Evolutionary conservation across 495 filamentous ascomycete species (phyloP).

Genomic region (Trichoderma parareesei): DNA sequence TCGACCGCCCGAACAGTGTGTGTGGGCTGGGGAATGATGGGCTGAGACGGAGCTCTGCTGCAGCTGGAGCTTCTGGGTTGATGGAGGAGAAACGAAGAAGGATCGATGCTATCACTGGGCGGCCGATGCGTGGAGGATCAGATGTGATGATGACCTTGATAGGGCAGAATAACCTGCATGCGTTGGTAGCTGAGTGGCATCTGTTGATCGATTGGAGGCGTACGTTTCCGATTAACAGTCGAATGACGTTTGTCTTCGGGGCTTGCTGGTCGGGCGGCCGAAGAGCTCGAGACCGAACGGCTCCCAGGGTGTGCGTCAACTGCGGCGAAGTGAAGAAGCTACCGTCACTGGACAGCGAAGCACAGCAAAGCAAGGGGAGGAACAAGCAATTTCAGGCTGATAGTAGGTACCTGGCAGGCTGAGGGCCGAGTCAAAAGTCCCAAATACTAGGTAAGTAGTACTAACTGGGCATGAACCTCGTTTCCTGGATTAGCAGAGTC

Average conservation of each 20-base stretch:
- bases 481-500: too few species aligned
- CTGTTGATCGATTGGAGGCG: neutral
- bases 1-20: conserved; percentile 1
- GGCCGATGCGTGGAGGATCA: neutral
- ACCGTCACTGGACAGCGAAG: neutral
- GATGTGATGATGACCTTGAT: neutral
- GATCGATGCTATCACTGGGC: neutral
- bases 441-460: too few species aligned
- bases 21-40: conserved; percentile 7
- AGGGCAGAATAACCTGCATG: too few species aligned
- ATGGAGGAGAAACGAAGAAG: neutral
- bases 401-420: conserved; percentile 1
- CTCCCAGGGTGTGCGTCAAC: too few species aligned
- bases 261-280: neutral
- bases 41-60: neutral
- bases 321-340: too few species aligned
- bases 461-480: too few species aligned
- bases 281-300: too few species aligned
- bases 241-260: neutral
- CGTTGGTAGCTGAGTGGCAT: neutral
- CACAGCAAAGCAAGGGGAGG: neutral
- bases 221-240: neutral
- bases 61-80: neutral
- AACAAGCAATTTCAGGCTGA: neutral
- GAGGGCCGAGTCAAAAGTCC: neutral